Conservation (phyloP, 805 yeast species). For the Suhomyces vadensis region DNA sequence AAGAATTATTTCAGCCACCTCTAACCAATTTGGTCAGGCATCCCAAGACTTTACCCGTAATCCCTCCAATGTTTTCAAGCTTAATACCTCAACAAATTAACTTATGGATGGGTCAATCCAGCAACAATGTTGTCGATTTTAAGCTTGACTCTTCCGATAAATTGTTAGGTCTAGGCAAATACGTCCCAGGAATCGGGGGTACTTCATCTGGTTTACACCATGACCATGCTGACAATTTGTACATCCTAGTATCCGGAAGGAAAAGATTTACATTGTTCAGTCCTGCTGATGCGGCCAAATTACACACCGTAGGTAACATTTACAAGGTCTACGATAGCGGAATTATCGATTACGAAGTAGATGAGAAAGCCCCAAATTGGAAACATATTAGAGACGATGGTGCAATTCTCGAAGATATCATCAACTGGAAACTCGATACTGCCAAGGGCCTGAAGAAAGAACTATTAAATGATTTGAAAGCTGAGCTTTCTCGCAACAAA, state of each 20-base stretch:
- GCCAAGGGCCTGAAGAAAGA: slow-evolving; percentile 13
- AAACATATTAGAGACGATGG: slow-evolving; percentile 61
- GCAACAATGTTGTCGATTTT: slow-evolving; percentile 11
- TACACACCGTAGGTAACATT: slow-evolving; percentile 68
- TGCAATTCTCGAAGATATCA: slow-evolving; percentile 52
- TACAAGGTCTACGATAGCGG: slow-evolving; percentile 57
- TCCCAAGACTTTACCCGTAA: slow-evolving; percentile 34
- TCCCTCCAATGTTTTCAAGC: slow-evolving; percentile 41
- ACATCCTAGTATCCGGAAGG: slow-evolving; percentile 57
- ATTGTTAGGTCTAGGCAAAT: slow-evolving; percentile 50
- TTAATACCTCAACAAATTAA: slow-evolving; percentile 71
- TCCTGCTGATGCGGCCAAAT: slow-evolving; percentile 58
- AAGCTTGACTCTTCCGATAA: slow-evolving; percentile 14
- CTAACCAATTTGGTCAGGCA: slow-evolving; percentile 43
- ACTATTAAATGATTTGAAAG: slow-evolving; percentile 14
- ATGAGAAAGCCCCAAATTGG: slow-evolving; percentile 65
- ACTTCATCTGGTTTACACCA: slow-evolving; percentile 76
- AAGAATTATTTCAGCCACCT: slow-evolving; percentile 62
- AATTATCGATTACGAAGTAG: slow-evolving; percentile 58
- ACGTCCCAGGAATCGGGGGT: slow-evolving; percentile 53
- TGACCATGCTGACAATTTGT: slow-evolving; percentile 78
- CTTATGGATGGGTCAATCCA: slow-evolving; percentile 64
- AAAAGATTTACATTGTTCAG: slow-evolving; percentile 69
- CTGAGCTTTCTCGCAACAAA: slow-evolving; percentile 15
- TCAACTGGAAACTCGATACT: slow-evolving; percentile 41